A percentile compares a stretch with the other conserved stretches of the same genome.
Conservation (phyloP, 202 grass and related monocot species). For the Panicum virgatum region DNA sequence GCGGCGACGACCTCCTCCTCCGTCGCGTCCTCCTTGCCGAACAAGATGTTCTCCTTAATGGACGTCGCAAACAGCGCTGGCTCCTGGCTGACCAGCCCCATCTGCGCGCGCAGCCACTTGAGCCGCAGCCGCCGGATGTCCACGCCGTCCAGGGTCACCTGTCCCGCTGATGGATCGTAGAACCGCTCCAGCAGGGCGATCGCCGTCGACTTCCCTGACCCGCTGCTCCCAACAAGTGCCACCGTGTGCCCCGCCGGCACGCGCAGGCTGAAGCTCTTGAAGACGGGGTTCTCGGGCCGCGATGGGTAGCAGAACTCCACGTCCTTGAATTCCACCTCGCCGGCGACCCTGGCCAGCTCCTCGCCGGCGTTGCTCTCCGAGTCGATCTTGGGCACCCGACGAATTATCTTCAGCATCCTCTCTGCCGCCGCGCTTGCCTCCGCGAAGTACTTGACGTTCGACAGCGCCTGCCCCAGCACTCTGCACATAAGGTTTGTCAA, state of each 20-base stretch:
- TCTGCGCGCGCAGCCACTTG: constrained; percentile 83
- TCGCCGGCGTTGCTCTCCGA: constrained; percentile 60
- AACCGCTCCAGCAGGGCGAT: constrained; percentile 80
- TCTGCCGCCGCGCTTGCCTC: constrained; percentile 72
- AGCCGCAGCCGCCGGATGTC: constrained; percentile 65
- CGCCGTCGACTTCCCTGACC: constrained; percentile 82
- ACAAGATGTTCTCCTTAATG: constrained; percentile 82
- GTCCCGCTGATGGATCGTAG: constrained; percentile 60
- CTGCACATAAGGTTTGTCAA: constrained; percentile 22
- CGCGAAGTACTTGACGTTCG: constrained; percentile 82
- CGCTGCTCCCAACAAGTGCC: constrained; percentile 69
- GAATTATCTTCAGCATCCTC: constrained; percentile 61
- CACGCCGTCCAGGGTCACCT: constrained; percentile 65
- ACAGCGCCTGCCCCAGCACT: constrained; percentile 63
- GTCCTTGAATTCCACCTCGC: constrained; percentile 70
- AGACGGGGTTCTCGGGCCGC: constrained; percentile 65
- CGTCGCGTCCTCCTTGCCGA: constrained; percentile 83
- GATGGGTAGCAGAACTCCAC: constrained; percentile 83
- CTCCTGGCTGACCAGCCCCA: constrained; percentile 91
- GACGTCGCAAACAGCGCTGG: constrained; percentile 85
- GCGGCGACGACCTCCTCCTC: constrained; percentile 68
- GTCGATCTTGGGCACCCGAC: constrained; percentile 72
- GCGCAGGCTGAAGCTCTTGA: constrained; percentile 62
- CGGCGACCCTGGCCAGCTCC: constrained; percentile 48
- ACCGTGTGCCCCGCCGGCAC: constrained; percentile 62